Evolutionary conservation across 768 basidiomycete genomes (phyloP).

Genomic region (Obba rivulosa): DNA sequence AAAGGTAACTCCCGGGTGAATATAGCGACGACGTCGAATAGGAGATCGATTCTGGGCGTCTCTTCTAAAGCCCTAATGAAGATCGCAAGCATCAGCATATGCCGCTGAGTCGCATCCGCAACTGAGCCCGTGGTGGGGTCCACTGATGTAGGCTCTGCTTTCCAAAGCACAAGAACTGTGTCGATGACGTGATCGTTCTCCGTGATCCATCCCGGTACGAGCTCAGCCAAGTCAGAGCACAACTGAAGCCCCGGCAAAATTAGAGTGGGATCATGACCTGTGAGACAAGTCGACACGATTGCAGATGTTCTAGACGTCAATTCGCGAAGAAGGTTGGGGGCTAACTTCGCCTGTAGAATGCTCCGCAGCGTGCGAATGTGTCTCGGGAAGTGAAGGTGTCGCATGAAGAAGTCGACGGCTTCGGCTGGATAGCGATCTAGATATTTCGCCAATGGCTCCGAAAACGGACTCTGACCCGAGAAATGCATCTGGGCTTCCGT

Average conservation of each 20-base stretch:
- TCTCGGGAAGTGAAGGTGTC: constrained; percentile 69
- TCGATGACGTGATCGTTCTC: constrained; percentile 66
- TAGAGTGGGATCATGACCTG: constrained; percentile 42
- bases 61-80: constrained; percentile 69
- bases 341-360: constrained; percentile 73
- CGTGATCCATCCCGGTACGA: constrained; percentile 66
- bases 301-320: constrained; percentile 52
- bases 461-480: constrained; percentile 86
- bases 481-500: constrained; percentile 91
- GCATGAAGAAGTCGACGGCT: constrained; percentile 80
- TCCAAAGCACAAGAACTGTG: constrained; percentile 71
- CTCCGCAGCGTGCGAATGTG: constrained; percentile 81
- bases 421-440: constrained; percentile 86
- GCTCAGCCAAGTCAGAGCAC: constrained; percentile 66
- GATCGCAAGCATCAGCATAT: constrained; percentile 65
- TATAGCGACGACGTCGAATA: constrained; percentile 82
- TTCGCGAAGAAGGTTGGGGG: constrained; percentile 69
- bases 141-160: constrained; percentile 34
- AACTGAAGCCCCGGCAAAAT: constrained; percentile 70
- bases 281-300: constrained; percentile 48
- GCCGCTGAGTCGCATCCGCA: constrained; percentile 52
- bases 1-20: constrained; percentile 78
- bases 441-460: constrained; percentile 86
- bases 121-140: constrained; percentile 33
- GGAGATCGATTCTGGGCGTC: constrained; percentile 75